These are phyloP conservation scores for Heterobasidion annosum DNA, from an alignment of 1,284 basidiomycete genomes.

Conservation along the genomic window DNA sequence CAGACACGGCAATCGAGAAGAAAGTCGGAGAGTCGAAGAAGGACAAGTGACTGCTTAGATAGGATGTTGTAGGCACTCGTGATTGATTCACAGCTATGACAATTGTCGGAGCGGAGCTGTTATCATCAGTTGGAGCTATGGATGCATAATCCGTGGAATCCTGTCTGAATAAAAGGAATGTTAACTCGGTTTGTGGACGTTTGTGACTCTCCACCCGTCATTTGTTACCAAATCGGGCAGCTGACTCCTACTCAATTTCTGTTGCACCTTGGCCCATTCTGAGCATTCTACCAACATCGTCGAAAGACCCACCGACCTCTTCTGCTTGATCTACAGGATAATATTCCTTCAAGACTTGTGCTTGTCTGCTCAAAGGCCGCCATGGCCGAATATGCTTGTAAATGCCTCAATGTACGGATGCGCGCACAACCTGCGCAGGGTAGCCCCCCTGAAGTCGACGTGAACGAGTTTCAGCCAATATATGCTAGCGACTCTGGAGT, in stretches of 20 bases:
- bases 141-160: too few species aligned
- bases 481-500: conserved; percentile 64
- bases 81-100: not conserved
- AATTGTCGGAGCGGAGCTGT: too few species aligned
- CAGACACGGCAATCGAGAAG: conserved; percentile 20
- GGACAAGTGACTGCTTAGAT: conserved; percentile 28
- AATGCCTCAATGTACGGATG: conserved; percentile 65
- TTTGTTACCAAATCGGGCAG: not conserved
- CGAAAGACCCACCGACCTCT: not conserved
- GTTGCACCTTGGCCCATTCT: not conserved
- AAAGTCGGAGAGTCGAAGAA: conserved; percentile 39
- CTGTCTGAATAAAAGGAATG: too few species aligned
- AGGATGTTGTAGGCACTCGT: not conserved
- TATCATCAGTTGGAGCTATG: too few species aligned
- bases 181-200: not conserved
- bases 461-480: conserved; percentile 43
- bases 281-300: not conserved
- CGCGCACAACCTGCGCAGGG: conserved; percentile 13
- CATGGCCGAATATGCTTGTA: conserved; percentile 43
- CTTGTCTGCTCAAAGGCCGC: conserved; percentile 7
- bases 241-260: not conserved
- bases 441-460: conserved; percentile 16
- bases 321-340: not conserved
- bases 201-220: not conserved
- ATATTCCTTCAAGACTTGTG: not conserved